A percentile compares a stretch with the other conserved stretches of the same genome.
These are phyloP conservation scores for Sugiyamaella chiloensis DNA, from an alignment of 805 yeast genomes.

Conservation along the genomic window DNA sequence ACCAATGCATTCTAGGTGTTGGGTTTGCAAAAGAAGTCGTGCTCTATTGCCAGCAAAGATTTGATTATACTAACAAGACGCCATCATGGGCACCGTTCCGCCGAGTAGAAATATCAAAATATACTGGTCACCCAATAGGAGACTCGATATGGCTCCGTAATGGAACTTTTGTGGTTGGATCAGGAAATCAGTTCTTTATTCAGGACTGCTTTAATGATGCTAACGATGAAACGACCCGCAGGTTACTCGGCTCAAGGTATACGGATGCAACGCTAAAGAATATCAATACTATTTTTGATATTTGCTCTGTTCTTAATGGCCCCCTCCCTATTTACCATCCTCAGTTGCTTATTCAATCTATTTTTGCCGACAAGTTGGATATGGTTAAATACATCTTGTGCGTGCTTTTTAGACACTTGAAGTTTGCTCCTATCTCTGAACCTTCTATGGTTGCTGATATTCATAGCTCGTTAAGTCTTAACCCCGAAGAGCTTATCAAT, in stretches of 20 bases:
- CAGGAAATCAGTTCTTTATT: slow-evolving; percentile 86
- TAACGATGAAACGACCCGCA: slow-evolving; percentile 48
- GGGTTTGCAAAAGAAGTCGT: slow-evolving; percentile 64
- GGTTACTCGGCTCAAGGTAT: slow-evolving; percentile 54
- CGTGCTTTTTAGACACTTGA: slow-evolving; percentile 49
- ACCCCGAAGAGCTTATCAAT: slow-evolving; percentile 31
- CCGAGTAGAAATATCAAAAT: slow-evolving; percentile 63
- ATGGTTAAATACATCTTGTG: slow-evolving; percentile 57
- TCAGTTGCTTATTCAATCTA: slow-evolving; percentile 71
- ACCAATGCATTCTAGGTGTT: slow-evolving; percentile 72
- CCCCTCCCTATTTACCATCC: slow-evolving; percentile 91
- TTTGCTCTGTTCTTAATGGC: slow-evolving; percentile 79
- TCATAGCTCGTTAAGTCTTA: slow-evolving; percentile 28
- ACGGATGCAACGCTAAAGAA: slow-evolving; percentile 19
- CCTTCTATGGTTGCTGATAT: slow-evolving; percentile 34
- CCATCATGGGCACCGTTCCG: slow-evolving; percentile 79
- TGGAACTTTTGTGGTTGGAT: slow-evolving; percentile 76
- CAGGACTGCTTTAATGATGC: slow-evolving; percentile 67
- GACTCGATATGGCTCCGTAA: slow-evolving; percentile 84
- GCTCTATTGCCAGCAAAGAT: slow-evolving; percentile 76
- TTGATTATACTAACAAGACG: slow-evolving; percentile 78
- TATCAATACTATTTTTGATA: slow-evolving; percentile 49
- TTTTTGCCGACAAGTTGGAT: slow-evolving; percentile 57
- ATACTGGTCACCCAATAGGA: slow-evolving; percentile 78
- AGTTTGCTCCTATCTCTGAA: slow-evolving; percentile 49